Conservation (phyloP, 306 rosid species). For the Cicer cuneatum region DNA sequence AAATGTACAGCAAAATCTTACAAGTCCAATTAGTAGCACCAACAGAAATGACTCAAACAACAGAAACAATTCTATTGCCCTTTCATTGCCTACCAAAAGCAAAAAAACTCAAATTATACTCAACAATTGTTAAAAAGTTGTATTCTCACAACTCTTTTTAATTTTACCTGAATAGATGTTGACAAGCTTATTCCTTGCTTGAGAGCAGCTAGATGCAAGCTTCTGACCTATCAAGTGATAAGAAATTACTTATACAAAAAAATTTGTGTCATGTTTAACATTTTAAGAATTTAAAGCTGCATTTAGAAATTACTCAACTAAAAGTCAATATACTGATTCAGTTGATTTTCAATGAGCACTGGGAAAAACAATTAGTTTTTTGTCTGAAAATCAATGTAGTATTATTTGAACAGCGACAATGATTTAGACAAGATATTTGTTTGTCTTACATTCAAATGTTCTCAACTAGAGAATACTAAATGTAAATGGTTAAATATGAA, state of each 20-base stretch:
- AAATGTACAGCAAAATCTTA: constrained; percentile 71
- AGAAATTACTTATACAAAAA: constrained; percentile 11
- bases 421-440: neutral
- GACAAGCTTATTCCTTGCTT: constrained; percentile 62
- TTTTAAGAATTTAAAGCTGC: neutral
- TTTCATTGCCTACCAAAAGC: constrained; percentile 58
- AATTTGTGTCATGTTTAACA: neutral
- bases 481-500: too few species aligned
- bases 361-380: neutral
- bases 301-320: neutral
- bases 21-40: constrained; percentile 55
- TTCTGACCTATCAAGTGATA: constrained; percentile 57
- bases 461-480: neutral
- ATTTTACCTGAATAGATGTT: constrained; percentile 69
- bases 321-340: neutral
- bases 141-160: neutral
- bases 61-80: constrained; percentile 65
- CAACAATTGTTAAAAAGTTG: constrained; percentile 1
- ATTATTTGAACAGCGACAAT: neutral
- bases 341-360: neutral
- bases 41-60: constrained; percentile 60
- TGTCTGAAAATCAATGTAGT: neutral
- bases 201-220: constrained; percentile 74
- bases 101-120: constrained; percentile 3
- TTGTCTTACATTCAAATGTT: neutral